Evolutionary conservation across 345 rosid species (phyloP).

Genomic region (Corymbia maculata): DNA sequence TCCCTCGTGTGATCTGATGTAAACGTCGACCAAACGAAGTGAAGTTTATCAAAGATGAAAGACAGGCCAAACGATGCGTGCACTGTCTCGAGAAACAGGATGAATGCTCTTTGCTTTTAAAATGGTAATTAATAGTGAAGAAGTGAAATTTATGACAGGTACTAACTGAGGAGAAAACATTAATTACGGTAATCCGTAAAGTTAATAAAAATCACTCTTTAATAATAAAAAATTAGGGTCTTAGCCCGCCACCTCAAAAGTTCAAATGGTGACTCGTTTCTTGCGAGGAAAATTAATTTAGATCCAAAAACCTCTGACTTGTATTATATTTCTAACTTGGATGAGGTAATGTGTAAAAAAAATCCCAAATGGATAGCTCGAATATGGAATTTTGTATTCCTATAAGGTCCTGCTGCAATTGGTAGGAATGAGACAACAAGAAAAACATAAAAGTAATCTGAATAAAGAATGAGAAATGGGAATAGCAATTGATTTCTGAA

Average conservation of each 20-base stretch:
- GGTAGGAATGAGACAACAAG: background rate
- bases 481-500: background rate
- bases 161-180: background rate
- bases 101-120: background rate
- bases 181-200: background rate
- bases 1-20: background rate
- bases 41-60: background rate
- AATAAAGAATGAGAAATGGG: background rate
- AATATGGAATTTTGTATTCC: background rate
- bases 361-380: background rate
- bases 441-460: background rate
- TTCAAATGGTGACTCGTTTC: background rate
- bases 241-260: background rate
- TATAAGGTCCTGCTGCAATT: background rate
- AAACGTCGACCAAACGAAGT: background rate
- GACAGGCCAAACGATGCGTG: background rate
- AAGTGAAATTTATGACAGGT: background rate
- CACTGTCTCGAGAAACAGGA: background rate
- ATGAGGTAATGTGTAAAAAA: background rate
- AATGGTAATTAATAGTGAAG: background rate
- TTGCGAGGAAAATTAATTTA: background rate
- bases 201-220: background rate
- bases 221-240: background rate
- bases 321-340: background rate
- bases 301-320: background rate